phyloP scores from a whole-genome alignment of 768 basidiomycete genomes.

The Termitomyces heimii region DNA sequence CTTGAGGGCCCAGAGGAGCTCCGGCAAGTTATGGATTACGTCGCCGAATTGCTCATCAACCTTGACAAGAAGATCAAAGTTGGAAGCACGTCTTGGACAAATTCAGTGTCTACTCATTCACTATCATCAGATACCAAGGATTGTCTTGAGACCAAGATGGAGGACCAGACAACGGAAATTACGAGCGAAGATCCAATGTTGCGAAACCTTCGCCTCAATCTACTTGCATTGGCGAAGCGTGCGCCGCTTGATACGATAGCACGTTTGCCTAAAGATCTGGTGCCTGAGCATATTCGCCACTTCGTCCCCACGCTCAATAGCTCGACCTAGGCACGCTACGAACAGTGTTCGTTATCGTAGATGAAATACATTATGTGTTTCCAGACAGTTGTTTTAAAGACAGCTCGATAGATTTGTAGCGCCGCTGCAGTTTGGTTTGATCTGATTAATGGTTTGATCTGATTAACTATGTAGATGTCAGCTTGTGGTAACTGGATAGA shows the following conservation, averaged over 20 bases:
- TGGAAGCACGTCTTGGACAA: constrained; percentile 3
- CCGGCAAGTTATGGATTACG: constrained; percentile 51
- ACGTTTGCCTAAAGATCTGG: constrained; percentile 54
- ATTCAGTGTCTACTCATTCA: background rate
- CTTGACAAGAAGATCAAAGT: constrained; percentile 28
- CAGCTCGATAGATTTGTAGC: background rate
- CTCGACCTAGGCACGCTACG: constrained; percentile 6
- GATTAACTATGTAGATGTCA: background rate
- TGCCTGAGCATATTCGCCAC: constrained; percentile 58
- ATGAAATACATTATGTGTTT: background rate
- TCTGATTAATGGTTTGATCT: background rate
- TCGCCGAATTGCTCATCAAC: constrained; percentile 44
- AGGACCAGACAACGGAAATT: background rate
- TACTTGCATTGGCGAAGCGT: constrained; percentile 72
- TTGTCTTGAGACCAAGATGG: background rate
- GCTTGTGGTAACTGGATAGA: background rate
- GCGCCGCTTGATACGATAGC: constrained; percentile 72
- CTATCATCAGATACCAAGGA: constrained; percentile 2
- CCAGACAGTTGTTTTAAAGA: background rate
- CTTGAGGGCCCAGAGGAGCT: constrained; percentile 43
- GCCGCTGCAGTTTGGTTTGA: background rate
- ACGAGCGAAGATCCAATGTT: constrained; percentile 41
- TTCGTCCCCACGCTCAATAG: constrained; percentile 51
- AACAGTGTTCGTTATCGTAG: background rate
- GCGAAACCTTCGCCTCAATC: constrained; percentile 61